These are phyloP conservation scores for Dactylella cylindrospora DNA, from an alignment of 2,329 filamentous ascomycete species.

Conservation along the genomic window DNA sequence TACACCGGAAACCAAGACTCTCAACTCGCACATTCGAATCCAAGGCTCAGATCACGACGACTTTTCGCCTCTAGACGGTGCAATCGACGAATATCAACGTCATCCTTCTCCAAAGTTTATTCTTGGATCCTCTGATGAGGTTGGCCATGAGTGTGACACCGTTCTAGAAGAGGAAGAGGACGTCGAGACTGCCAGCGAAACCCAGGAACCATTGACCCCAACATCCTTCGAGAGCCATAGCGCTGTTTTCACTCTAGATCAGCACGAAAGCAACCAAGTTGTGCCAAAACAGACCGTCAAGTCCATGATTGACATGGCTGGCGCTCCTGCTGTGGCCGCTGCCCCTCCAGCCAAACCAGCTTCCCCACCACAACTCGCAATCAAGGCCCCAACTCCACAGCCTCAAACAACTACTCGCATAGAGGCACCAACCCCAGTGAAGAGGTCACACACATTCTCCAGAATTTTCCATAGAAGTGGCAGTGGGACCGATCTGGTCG, in stretches of 20 bases:
- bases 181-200: constrained; percentile 63
- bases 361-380: constrained; percentile 15
- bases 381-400: constrained; percentile 29
- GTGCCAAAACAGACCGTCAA: constrained; percentile 24
- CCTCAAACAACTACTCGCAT: constrained; percentile 7
- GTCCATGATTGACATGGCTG: constrained; percentile 46
- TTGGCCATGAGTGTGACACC: constrained; percentile 48
- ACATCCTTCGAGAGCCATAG: constrained; percentile 61
- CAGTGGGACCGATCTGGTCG: constrained; percentile 26
- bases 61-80: constrained; percentile 30
- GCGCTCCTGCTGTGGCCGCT: constrained; percentile 24
- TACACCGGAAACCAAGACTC: constrained; percentile 40
- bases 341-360: constrained; percentile 30
- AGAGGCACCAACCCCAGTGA: constrained; percentile 32
- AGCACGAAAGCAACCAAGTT: constrained; percentile 20
- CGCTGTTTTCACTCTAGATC: constrained; percentile 55
- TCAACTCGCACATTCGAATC: constrained; percentile 27
- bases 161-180: constrained; percentile 55
- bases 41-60: constrained; percentile 36
- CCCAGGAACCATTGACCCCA: constrained; percentile 64
- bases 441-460: constrained; percentile 54
- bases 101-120: constrained; percentile 37
- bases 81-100: constrained; percentile 30
- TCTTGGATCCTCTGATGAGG: constrained; percentile 37
- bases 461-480: constrained; percentile 43